Evolutionary conservation across 768 basidiomycete genomes (phyloP).

Genomic region (Fomitopsis serialis): DNA sequence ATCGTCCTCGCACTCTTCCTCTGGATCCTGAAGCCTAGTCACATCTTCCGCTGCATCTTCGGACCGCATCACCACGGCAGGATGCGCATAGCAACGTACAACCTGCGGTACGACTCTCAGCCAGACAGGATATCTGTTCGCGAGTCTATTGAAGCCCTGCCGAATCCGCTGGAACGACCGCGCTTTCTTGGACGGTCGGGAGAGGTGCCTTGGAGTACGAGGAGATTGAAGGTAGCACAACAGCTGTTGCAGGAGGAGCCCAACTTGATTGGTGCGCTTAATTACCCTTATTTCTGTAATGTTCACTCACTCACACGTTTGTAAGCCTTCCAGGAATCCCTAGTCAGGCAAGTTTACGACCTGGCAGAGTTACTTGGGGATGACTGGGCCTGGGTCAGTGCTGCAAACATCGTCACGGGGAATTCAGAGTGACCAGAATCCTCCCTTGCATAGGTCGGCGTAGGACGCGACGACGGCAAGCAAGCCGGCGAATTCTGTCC

Average conservation of each 20-base stretch:
- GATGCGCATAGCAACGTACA: conserved; percentile 40
- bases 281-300: neutral
- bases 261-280: conserved; percentile 32
- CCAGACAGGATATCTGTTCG: conserved; percentile 47
- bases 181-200: conserved; percentile 25
- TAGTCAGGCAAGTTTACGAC: conserved; percentile 53
- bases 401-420: neutral
- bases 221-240: conserved; percentile 43
- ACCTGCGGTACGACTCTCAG: conserved; percentile 48
- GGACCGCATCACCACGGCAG: neutral
- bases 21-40: neutral
- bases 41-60: neutral
- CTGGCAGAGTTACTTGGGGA: conserved; percentile 47
- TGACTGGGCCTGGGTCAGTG: conserved; percentile 47
- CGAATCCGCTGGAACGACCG: conserved; percentile 35
- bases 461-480: conserved; percentile 56
- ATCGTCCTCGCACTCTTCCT: neutral
- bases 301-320: neutral
- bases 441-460: conserved; percentile 38
- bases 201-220: conserved; percentile 51
- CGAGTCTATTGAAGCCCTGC: conserved; percentile 36
- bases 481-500: conserved; percentile 55
- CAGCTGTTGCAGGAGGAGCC: conserved; percentile 36
- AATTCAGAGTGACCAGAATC: neutral
- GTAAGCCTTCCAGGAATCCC: conserved; percentile 49